Evolutionary conservation across 2,329 filamentous ascomycete genomes (phyloP).

Genomic region (Corniculantispora saksenae): DNA sequence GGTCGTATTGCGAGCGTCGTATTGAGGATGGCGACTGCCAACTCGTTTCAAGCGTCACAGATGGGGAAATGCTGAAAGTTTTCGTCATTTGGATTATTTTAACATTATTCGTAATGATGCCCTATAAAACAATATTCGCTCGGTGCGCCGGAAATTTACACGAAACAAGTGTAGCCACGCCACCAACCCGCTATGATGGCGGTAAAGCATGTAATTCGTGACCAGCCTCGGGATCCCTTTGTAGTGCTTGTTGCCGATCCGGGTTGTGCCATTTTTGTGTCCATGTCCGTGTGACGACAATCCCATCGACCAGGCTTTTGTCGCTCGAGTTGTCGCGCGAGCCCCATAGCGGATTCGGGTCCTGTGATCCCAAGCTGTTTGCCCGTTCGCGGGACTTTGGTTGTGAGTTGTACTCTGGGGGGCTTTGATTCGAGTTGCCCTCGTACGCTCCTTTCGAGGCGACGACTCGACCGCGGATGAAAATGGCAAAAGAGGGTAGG

Average conservation of each 20-base stretch:
- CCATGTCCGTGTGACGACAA: slow-evolving; percentile 21
- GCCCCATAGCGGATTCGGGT: slow-evolving; percentile 12
- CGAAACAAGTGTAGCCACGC: neutral
- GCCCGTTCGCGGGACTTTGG: slow-evolving; percentile 17
- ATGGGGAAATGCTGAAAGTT: neutral
- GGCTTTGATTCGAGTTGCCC: slow-evolving; percentile 16
- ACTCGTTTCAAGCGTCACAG: neutral
- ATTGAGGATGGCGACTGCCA: neutral
- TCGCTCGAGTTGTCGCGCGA: slow-evolving; percentile 21
- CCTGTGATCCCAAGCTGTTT: slow-evolving; percentile 14
- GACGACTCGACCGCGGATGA: slow-evolving; percentile 21
- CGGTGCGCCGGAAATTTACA: slow-evolving; percentile 2
- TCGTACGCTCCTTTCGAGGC: slow-evolving; percentile 19
- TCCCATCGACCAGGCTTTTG: slow-evolving; percentile 18
- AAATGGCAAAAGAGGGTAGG: slow-evolving; percentile 24
- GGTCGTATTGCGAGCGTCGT: neutral
- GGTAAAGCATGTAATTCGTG: slow-evolving; percentile 1
- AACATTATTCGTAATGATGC: neutral
- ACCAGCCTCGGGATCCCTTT: neutral
- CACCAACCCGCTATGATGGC: neutral
- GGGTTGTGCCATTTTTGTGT: slow-evolving; percentile 22
- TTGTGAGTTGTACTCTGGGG: slow-evolving; percentile 10
- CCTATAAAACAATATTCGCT: neutral
- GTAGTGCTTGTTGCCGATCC: neutral
- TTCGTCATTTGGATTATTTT: neutral